Evolutionary conservation across 140 eudicot genomes (phyloP).

Genomic region (Oenanthe javanica): DNA sequence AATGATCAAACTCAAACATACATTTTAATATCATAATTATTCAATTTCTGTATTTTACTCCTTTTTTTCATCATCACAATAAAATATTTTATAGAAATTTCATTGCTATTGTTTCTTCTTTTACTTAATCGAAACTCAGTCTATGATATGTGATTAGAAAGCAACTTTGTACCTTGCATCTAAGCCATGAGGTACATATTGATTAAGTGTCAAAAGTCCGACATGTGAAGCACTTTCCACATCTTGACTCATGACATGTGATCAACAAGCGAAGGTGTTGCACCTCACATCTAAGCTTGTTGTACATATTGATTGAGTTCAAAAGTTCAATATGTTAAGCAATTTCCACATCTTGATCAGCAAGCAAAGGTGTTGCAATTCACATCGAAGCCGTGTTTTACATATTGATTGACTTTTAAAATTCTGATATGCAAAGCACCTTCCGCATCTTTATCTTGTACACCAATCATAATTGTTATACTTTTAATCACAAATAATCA

Average conservation of each 20-base stretch:
- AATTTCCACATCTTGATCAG: background rate
- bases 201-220: background rate
- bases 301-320: background rate
- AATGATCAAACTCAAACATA: background rate
- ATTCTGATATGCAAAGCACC: background rate
- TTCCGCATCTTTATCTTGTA: background rate
- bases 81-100: background rate
- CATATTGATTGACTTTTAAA: background rate
- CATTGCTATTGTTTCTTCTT: background rate
- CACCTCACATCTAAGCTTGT: background rate
- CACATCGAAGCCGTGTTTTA: background rate
- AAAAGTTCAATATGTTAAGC: background rate
- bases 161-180: background rate
- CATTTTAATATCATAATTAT: background rate
- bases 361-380: background rate
- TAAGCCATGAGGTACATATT: background rate
- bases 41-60: background rate
- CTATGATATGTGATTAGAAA: background rate
- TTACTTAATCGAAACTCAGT: background rate
- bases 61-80: background rate
- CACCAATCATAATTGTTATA: background rate
- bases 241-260: background rate
- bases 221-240: background rate
- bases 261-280: background rate
- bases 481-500: background rate